Conservation (phyloP, 106 monocot species). For the Phalaenopsis aphrodite region DNA sequence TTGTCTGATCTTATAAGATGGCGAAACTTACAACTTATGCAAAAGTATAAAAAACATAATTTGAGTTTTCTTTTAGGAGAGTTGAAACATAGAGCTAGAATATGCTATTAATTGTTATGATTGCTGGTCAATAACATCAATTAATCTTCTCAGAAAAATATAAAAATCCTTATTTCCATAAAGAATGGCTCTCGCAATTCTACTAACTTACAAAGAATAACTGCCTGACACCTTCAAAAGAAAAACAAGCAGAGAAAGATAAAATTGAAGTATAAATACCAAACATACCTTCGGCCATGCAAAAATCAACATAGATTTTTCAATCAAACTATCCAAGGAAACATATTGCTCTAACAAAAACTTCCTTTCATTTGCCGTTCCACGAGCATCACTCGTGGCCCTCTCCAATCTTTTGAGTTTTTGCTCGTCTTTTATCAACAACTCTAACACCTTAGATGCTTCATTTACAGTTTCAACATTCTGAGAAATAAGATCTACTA, state of each 20-base stretch:
- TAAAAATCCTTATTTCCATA: background rate
- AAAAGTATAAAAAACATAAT: background rate
- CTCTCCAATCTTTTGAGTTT: constrained; percentile 69
- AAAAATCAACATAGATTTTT: constrained; percentile 50
- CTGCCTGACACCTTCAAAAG: background rate
- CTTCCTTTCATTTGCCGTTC: constrained; percentile 67
- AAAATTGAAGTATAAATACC: background rate
- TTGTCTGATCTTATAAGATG: background rate
- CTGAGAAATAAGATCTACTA: constrained; percentile 62
- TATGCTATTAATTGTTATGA: background rate
- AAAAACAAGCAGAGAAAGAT: background rate
- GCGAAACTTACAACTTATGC: background rate
- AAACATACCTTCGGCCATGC: constrained; percentile 80
- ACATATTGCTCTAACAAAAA: constrained; percentile 51
- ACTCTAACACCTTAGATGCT: constrained; percentile 54
- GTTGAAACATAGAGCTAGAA: background rate
- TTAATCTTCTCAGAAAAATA: background rate
- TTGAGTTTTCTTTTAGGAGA: background rate
- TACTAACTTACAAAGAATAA: background rate
- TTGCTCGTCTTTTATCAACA: constrained; percentile 63
- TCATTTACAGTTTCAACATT: constrained; percentile 70
- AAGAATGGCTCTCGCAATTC: background rate
- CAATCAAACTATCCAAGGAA: constrained; percentile 66
- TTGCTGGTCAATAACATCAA: background rate
- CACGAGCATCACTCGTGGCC: constrained; percentile 40